phyloP scores from a whole-genome alignment of 2,329 filamentous ascomycete species.

The Chaetomiaceae sp. region DNA sequence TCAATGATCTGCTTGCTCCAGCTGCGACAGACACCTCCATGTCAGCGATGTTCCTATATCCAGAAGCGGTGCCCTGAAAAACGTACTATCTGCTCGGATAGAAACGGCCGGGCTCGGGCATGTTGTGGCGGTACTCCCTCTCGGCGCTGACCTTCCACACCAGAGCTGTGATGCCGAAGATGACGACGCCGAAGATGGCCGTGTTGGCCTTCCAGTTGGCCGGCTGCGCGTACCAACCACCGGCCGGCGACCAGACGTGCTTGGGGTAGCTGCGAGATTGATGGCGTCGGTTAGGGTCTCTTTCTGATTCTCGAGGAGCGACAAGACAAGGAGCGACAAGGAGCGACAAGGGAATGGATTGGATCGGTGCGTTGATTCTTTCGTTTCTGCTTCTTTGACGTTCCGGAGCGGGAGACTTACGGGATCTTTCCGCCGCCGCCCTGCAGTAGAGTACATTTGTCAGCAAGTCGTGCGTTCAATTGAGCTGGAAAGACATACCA shows the following conservation, averaged over 20 bases:
- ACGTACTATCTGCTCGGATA: slow-evolving; percentile 81
- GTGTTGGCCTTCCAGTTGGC: slow-evolving; percentile 95
- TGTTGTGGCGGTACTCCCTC: slow-evolving; percentile 66
- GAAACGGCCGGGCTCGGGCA: slow-evolving; percentile 75
- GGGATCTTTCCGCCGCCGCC: slow-evolving; percentile 69
- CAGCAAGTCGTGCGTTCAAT: slow-evolving; percentile 31
- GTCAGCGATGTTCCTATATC: neutral
- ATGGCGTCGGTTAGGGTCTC: neutral
- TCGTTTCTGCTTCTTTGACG: too few relatives aligned
- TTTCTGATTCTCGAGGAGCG: neutral
- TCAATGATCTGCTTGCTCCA: slow-evolving; percentile 44
- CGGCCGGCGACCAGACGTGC: slow-evolving; percentile 97
- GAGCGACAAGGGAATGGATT: too few relatives aligned
- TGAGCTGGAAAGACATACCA: slow-evolving; percentile 41
- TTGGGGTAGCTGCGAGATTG: slow-evolving; percentile 72
- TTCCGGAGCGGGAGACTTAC: slow-evolving; percentile 40
- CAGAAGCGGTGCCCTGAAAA: slow-evolving; percentile 16
- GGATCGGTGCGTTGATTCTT: neutral
- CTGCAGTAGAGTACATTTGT: slow-evolving; percentile 39
- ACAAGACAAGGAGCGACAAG: too few relatives aligned
- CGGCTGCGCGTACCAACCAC: slow-evolving; percentile 96
- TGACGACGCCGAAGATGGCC: slow-evolving; percentile 31
- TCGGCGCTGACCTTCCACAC: slow-evolving; percentile 70
- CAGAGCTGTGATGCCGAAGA: slow-evolving; percentile 59
- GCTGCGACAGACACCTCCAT: slow-evolving; percentile 25